Base-by-base conservation (phyloP, 1,284 basidiomycete genomes). In the Gomphus bonarii region DNA sequence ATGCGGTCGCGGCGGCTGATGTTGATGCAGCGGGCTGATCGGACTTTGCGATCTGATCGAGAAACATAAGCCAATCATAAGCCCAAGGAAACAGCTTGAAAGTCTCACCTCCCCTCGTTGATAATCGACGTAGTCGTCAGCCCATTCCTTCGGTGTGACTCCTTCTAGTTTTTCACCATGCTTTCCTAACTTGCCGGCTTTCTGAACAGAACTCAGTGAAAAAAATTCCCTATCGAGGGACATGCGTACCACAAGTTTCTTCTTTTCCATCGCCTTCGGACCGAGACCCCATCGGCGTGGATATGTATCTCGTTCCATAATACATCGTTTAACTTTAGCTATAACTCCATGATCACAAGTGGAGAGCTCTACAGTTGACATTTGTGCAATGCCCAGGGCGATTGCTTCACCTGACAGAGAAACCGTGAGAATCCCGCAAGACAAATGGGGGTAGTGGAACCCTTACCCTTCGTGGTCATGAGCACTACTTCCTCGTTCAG, bases 261-360 rank as follows among this genome's bases (percentile, higher is more conserved):
- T 99, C 82, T 99, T 99, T 72, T 97, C 91, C 62, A 93, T 75
- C 4, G 97, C 97, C 70, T 94, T 84, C 40, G 95, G 97, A 20
- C 97, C 97, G 57, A 99, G 81, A 61, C 97, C 97, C 97, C 97
- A 99, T 64, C 95, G 85, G 60, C 97, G 84, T 42, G 97, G 97
- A 73, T 99, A 99, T 18, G 93, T 92, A 72, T 99, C 95, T 53
- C 95, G 87, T 74, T 98, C 92, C 97, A 99, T 99, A 70, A 99
- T 99, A 72, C 95, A 98, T 58, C 97, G 80, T 78, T 99, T 99
- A 67, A 99, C 93, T 75, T 98, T 98, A 48, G 97, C 97, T 42
- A 99, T 97, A 58, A 99, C 93, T 58, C 97, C 97, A 69, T 99
- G 97, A 71, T 99, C 95, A 71, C 95, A 98, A 10, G 95, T 97